Conservation (phyloP, 768 basidiomycete species). For the Serpula lacrymans region DNA sequence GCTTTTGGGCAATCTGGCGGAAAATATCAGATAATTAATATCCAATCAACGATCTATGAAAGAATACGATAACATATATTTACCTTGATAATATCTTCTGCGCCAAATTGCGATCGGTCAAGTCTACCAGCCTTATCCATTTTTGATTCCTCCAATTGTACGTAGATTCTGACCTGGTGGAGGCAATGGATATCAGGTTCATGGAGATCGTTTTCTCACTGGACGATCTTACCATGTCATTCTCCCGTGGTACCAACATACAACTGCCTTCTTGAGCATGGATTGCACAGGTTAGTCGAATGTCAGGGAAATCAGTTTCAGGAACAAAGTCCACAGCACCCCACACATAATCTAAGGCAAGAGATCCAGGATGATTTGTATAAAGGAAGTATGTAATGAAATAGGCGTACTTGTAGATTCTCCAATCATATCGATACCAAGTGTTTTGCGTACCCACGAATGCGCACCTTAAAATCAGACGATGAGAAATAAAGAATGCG, state of each 20-base stretch:
- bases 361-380: neutral
- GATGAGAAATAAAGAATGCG: slow-evolving; percentile 6
- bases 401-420: slow-evolving; percentile 32
- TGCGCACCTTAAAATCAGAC: slow-evolving; percentile 24
- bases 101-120: too few species aligned
- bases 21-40: too few species aligned
- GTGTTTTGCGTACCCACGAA: slow-evolving; percentile 33
- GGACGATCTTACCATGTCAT: slow-evolving; percentile 41
- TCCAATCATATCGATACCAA: slow-evolving; percentile 35
- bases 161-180: too few species aligned
- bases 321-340: slow-evolving; percentile 47
- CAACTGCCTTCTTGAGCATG: slow-evolving; percentile 43
- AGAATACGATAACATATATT: too few species aligned
- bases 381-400: too few species aligned
- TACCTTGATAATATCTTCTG: too few species aligned
- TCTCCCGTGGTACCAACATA: slow-evolving; percentile 47
- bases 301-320: slow-evolving; percentile 48
- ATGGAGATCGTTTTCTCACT: too few species aligned
- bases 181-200: too few species aligned
- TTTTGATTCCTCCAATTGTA: too few species aligned
- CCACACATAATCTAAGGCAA: slow-evolving; percentile 40
- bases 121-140: too few species aligned
- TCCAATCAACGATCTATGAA: too few species aligned
- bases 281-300: slow-evolving; percentile 39
- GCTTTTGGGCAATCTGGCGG: slow-evolving; percentile 22